These are phyloP conservation scores for Stagonosporopsis chrysanthemi DNA, from an alignment of 2,329 filamentous ascomycete genomes.

Conservation along the genomic window DNA sequence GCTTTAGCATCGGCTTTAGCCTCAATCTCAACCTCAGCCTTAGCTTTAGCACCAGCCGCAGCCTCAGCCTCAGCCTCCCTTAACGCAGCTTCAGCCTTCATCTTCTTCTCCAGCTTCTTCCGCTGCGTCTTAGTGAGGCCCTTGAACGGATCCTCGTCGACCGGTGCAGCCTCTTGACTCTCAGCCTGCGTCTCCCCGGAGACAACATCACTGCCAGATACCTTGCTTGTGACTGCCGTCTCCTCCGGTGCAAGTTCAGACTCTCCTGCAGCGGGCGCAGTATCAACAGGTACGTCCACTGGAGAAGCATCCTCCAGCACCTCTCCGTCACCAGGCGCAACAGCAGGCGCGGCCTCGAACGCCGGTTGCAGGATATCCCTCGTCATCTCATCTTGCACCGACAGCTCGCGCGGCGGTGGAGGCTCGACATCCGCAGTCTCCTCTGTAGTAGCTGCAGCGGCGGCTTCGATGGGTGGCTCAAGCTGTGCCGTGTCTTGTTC, in stretches of 20 bases:
- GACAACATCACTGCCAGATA: background rate
- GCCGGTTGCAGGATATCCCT: constrained; percentile 3
- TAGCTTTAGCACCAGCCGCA: no score
- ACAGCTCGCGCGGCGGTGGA: background rate
- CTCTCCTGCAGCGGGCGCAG: background rate
- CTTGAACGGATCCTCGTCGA: constrained; percentile 6
- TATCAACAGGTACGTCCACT: background rate
- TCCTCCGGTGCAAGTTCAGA: background rate
- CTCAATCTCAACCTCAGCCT: no score
- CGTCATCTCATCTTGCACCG: background rate
- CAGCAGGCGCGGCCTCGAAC: background rate
- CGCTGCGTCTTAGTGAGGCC: constrained; percentile 13
- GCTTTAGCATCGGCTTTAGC: no score
- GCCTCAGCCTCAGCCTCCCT: constrained; percentile 11
- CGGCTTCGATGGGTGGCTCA: background rate
- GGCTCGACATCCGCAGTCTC: background rate
- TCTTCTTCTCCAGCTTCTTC: constrained; percentile 36
- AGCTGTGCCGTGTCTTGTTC: background rate
- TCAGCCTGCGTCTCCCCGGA: background rate
- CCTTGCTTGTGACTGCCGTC: background rate
- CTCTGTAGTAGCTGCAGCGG: background rate
- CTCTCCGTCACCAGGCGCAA: background rate
- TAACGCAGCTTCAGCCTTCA: constrained; percentile 14
- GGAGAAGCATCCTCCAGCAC: background rate
- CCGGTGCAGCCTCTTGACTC: background rate